These are phyloP conservation scores for Neonectria punicea DNA, from an alignment of 2,329 filamentous ascomycete species.

Conservation along the genomic window DNA sequence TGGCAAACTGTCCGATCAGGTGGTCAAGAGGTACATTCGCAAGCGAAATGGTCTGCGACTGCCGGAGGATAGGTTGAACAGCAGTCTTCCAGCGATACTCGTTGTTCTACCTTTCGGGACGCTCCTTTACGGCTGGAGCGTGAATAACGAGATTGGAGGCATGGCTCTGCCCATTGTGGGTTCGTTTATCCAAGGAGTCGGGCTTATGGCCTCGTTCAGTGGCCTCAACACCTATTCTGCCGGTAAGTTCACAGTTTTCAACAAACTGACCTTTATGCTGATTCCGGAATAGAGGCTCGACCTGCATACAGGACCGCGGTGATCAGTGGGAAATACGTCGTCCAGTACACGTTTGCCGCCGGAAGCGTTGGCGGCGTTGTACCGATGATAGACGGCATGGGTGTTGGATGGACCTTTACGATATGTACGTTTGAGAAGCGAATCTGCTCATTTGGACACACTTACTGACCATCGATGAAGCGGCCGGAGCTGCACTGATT, in stretches of 20 bases:
- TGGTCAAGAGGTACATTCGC: constrained; percentile 52
- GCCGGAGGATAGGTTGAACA: constrained; percentile 47
- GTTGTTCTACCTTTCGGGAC: constrained; percentile 45
- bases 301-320: constrained; percentile 39
- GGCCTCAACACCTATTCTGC: constrained; percentile 53
- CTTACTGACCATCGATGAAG: constrained; percentile 16
- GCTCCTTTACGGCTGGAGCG: constrained; percentile 50
- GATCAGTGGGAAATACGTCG: constrained; percentile 41
- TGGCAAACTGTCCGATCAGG: constrained; percentile 58
- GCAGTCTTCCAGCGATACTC: constrained; percentile 45
- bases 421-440: constrained; percentile 27
- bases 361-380: constrained; percentile 41
- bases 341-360: constrained; percentile 41
- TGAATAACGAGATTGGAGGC: constrained; percentile 46
- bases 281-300: constrained; percentile 28
- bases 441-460: fast-evolving
- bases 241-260: constrained; percentile 34
- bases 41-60: constrained; percentile 48
- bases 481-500: constrained; percentile 20
- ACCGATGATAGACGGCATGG: constrained; percentile 37
- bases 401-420: constrained; percentile 41
- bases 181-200: constrained; percentile 47
- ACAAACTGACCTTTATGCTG: background rate
- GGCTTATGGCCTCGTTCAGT: constrained; percentile 51
- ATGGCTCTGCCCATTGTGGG: constrained; percentile 49